phyloP scores from a whole-genome alignment of 2,329 filamentous ascomycete species.

The Endothia cerciana region DNA sequence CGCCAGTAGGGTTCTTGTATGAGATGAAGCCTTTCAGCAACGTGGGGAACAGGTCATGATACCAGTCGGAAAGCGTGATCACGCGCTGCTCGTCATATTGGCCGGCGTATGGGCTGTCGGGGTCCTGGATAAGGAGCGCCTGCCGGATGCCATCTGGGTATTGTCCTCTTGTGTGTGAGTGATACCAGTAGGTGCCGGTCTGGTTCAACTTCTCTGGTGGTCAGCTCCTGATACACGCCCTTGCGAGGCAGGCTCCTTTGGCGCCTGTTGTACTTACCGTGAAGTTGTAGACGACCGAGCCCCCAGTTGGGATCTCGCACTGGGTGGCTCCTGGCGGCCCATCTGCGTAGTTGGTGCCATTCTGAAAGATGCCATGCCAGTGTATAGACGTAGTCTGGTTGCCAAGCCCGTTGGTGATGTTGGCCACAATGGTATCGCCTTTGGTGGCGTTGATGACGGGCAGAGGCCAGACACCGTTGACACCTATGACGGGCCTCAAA shows the following conservation, averaged over 20 bases:
- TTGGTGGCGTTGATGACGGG: constrained; percentile 22
- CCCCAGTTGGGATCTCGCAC: constrained; percentile 55
- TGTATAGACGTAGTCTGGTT: constrained; percentile 22
- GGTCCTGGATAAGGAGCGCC: constrained; percentile 67
- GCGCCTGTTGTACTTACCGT: background rate
- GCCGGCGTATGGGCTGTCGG: constrained; percentile 57
- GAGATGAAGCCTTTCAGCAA: constrained; percentile 54
- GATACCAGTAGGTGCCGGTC: constrained; percentile 80
- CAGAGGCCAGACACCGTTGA: constrained; percentile 19
- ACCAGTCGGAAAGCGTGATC: constrained; percentile 73
- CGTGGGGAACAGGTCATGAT: constrained; percentile 60
- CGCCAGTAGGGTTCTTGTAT: constrained; percentile 59
- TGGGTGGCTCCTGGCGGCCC: constrained; percentile 69
- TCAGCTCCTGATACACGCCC: background rate
- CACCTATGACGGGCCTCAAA: constrained; percentile 15
- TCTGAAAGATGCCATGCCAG: constrained; percentile 38
- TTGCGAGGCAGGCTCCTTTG: background rate
- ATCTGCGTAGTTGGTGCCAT: constrained; percentile 71
- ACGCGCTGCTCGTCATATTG: constrained; percentile 67
- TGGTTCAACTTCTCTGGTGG: constrained; percentile 51
- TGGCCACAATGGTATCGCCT: constrained; percentile 19
- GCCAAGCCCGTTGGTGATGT: constrained; percentile 19
- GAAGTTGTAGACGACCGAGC: background rate
- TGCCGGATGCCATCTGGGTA: constrained; percentile 72
- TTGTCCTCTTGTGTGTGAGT: constrained; percentile 68